Percentiles rank a stretch among this genome's conserved stretches.
Conservation (phyloP, 2,329 filamentous ascomycete species). For the Erysiphe neolycopersici region DNA sequence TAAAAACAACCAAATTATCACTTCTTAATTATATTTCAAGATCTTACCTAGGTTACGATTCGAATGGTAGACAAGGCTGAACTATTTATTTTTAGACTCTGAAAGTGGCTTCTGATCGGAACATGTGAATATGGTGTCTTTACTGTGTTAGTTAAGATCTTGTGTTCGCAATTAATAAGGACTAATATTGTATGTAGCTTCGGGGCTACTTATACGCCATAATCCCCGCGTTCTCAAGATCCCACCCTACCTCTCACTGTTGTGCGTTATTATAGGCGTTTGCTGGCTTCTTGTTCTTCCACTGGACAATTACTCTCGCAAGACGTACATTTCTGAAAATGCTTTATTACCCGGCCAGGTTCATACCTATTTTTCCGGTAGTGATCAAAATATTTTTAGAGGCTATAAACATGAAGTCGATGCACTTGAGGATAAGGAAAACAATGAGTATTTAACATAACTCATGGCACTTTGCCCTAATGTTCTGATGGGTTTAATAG, state of each 20-base stretch:
- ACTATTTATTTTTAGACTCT: no score
- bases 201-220: slow-evolving; percentile 43
- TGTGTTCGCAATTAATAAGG: no score
- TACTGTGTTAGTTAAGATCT: not conserved
- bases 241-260: slow-evolving; percentile 63
- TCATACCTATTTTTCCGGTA: slow-evolving; percentile 90
- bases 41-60: no score
- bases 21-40: no score
- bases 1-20: no score
- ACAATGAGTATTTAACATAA: slow-evolving; percentile 20
- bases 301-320: slow-evolving; percentile 67
- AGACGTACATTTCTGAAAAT: slow-evolving; percentile 94
- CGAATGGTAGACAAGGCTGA: no score
- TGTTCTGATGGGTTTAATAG: slow-evolving; percentile 14
- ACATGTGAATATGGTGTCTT: not conserved
- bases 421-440: slow-evolving; percentile 25
- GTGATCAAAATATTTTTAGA: slow-evolving; percentile 81
- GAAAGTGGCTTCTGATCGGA: no score
- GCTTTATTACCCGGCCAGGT: slow-evolving; percentile 87
- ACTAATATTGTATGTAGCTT: slow-evolving; percentile 13
- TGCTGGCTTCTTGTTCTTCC: slow-evolving; percentile 78
- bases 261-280: slow-evolving; percentile 65
- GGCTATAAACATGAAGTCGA: slow-evolving; percentile 72
- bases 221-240: slow-evolving; percentile 61
- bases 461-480: not conserved